These are phyloP conservation scores for Lagerstroemia speciosa DNA, from an alignment of 345 rosid genomes.

Conservation along the genomic window DNA sequence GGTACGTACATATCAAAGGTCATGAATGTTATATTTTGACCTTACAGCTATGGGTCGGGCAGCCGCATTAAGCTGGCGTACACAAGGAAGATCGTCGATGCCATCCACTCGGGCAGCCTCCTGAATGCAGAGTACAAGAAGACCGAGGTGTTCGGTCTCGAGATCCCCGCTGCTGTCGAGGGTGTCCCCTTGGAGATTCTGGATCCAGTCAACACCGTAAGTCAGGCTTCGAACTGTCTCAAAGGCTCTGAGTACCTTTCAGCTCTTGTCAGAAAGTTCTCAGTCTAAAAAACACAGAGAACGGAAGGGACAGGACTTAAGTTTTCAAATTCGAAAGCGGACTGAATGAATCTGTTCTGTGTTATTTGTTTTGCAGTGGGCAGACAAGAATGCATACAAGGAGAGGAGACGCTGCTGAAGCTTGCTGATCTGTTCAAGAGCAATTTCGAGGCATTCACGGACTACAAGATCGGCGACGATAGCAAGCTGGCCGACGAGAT, in stretches of 20 bases:
- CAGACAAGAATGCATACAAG: slow-evolving; percentile 62
- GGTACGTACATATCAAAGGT: no score
- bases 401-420: slow-evolving; percentile 59
- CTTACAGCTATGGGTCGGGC: slow-evolving; percentile 73
- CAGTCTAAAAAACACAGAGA: no score
- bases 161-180: slow-evolving; percentile 64
- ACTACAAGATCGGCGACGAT: slow-evolving; percentile 66
- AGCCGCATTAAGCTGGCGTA: slow-evolving; percentile 76
- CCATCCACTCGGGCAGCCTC: slow-evolving; percentile 74
- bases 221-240: slow-evolving; percentile 8
- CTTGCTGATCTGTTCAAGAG: slow-evolving; percentile 75
- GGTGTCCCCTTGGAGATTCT: slow-evolving; percentile 85
- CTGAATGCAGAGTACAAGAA: slow-evolving; percentile 59
- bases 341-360: neutral
- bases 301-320: no score
- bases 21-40: no score
- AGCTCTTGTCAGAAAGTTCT: no score
- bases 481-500: slow-evolving; percentile 68
- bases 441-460: slow-evolving; percentile 64
- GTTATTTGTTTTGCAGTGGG: slow-evolving; percentile 47
- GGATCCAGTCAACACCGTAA: slow-evolving; percentile 68
- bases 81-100: slow-evolving; percentile 85
- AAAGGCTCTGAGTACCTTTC: no score
- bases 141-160: slow-evolving; percentile 71
- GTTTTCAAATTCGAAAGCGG: neutral